Evolutionary conservation across 2,329 filamentous ascomycete genomes (phyloP), one percentile per base, ranked within the genome.

Genomic region (Aquanectria penicillioides): DNA sequence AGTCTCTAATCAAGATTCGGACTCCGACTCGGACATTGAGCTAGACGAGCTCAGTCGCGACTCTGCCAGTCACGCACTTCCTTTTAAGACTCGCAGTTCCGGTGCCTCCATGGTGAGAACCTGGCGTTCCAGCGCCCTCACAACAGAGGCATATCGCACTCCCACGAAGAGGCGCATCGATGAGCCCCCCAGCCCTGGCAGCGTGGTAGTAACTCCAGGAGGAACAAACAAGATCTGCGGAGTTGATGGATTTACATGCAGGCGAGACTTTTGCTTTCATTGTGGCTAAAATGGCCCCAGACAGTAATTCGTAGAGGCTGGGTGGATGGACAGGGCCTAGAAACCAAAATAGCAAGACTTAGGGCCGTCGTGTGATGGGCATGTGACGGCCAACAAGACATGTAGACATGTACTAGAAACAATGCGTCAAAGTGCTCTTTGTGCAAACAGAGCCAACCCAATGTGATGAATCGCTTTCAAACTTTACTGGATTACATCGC

Each of bases 261-360:
- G 80, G 4, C 77, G 82, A 51, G 81, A 85, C 59, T 88, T 88
- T 73, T 89, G 86, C 72, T 87, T 89, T 64, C 78, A 77, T 9
- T 88, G 86, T 66, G 74, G 85, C 57, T 77, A 57, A 29, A 33
- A 43, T 31, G 22, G 12, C 15, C 7, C 10, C 9, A 20, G 10
- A 23, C 8, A n/a, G 20, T 18, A 28, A 10, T 28, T 15, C 13
- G 15, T 13, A 4, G 11, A 44, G 2, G 15, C n/a, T n/a, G n/a
- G n/a, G n/a, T n/a, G n/a, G n/a, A n/a, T n/a, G n/a, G n/a, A n/a
- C n/a, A n/a, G n/a, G n/a, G n/a, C n/a, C n/a, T n/a, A n/a, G n/a
- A n/a, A n/a, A n/a, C n/a, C n/a, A n/a, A 36, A 13, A 26, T n/a
- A 37, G 25, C n/a, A 15, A 18, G 9, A 6, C 34, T 20, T 18